These are phyloP conservation scores for Trichosporon inkin DNA, from an alignment of 1,284 basidiomycete genomes.

Conservation along the genomic window DNA sequence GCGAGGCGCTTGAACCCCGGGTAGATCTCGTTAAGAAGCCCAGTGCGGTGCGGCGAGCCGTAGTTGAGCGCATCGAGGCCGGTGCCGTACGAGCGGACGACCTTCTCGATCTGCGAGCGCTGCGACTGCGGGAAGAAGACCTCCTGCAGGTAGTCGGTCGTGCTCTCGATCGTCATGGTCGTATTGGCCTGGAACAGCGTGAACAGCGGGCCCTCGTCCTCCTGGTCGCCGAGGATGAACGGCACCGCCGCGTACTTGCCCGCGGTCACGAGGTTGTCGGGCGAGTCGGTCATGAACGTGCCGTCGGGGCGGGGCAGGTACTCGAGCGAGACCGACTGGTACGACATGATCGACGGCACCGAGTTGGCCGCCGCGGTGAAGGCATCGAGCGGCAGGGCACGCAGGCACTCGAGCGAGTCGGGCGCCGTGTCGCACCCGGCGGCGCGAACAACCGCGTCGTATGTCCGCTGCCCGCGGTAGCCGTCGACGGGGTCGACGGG, in stretches of 20 bases:
- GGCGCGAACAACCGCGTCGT: constrained; percentile 14
- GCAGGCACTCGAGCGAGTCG: constrained; percentile 57
- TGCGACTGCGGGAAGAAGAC: constrained; percentile 26
- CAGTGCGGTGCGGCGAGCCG: constrained; percentile 26
- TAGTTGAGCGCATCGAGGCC: constrained; percentile 27
- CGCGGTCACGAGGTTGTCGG: constrained; percentile 26
- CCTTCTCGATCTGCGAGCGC: constrained; percentile 24
- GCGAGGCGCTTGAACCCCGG: constrained; percentile 24
- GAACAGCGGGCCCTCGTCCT: constrained; percentile 24
- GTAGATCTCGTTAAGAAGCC: constrained; percentile 22
- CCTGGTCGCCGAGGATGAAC: constrained; percentile 28
- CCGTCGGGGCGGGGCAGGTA: constrained; percentile 59
- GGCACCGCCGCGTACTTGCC: constrained; percentile 19
- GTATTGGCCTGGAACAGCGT: constrained; percentile 31
- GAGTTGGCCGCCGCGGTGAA: constrained; percentile 19
- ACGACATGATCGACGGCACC: constrained; percentile 15
- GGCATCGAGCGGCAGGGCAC: constrained; percentile 51
- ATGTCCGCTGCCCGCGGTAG: constrained; percentile 18
- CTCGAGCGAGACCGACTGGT: constrained; percentile 31
- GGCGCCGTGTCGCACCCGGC: constrained; percentile 28
- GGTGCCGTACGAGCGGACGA: constrained; percentile 12
- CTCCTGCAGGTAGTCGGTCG: constrained; percentile 23
- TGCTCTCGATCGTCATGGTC: constrained; percentile 20
- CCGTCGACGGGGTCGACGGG: constrained; percentile 20
- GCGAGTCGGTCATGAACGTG: constrained; percentile 53